phyloP scores from a whole-genome alignment of 441 rosid species.

The Eruca vesicaria region DNA sequence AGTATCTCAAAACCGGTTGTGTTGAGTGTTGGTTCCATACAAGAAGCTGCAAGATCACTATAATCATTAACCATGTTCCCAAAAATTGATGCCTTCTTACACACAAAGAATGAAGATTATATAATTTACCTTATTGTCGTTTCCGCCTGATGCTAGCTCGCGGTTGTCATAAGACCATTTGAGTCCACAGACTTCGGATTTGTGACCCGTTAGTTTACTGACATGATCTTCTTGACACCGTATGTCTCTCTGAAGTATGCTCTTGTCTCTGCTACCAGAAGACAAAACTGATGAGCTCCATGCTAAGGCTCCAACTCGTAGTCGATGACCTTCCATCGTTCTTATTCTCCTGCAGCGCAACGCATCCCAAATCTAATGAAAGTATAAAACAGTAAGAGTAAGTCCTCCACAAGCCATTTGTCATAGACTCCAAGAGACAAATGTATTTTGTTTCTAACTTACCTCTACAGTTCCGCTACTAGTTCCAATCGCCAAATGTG shows the following conservation, averaged over 20 bases:
- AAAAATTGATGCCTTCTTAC: not conserved
- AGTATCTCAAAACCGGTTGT: conserved; percentile 76
- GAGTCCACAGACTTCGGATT: conserved; percentile 91
- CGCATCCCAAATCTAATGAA: conserved; percentile 81
- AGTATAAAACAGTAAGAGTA: not conserved
- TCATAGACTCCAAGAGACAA: not conserved
- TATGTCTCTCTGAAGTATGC: conserved; percentile 79
- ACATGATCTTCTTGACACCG: conserved; percentile 77
- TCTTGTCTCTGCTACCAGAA: conserved; percentile 92
- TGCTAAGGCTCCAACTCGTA: conserved; percentile 85
- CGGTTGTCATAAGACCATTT: conserved; percentile 93
- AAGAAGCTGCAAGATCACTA: conserved; percentile 58
- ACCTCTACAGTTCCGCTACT: conserved; percentile 84
- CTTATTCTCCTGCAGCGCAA: conserved; percentile 66
- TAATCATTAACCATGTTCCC: conserved; percentile 3
- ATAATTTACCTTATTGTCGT: conserved; percentile 66
- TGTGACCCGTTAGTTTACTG: conserved; percentile 87
- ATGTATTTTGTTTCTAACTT: conserved; percentile 15
- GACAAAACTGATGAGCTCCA: conserved; percentile 80
- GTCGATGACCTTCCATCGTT: conserved; percentile 90
- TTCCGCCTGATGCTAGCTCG: conserved; percentile 91
- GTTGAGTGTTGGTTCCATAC: conserved; percentile 92
- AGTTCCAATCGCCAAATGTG: conserved; percentile 85
- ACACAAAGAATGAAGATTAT: not conserved
- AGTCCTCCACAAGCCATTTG: not conserved